phyloP scores from a whole-genome alignment of 2,329 filamentous ascomycete genomes.

The Pseudofabraea citricarpa region DNA sequence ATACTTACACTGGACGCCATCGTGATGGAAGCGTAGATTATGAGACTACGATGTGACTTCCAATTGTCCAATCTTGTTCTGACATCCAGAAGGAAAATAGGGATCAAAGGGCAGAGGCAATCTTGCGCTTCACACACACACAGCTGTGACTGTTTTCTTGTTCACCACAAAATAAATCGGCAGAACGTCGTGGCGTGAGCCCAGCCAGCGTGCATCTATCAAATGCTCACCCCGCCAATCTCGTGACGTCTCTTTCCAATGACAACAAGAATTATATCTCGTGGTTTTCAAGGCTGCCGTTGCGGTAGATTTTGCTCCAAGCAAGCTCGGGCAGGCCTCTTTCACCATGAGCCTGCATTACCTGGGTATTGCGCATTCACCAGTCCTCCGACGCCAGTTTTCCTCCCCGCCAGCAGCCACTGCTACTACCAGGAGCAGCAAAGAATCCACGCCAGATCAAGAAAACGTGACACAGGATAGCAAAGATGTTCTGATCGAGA shows the following conservation, averaged over 20 bases:
- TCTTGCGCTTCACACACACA: too few relatives aligned
- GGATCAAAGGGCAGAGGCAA: background rate
- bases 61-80: constrained; percentile 3
- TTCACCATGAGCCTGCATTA: constrained; percentile 21
- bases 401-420: constrained; percentile 13
- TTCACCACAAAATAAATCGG: background rate
- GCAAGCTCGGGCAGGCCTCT: too few relatives aligned
- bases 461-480: constrained; percentile 23
- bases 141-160: background rate
- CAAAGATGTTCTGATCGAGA: constrained; percentile 27
- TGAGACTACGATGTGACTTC: constrained; percentile 1
- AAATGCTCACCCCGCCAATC: background rate
- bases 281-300: too few relatives aligned
- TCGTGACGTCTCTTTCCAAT: too few relatives aligned
- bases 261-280: too few relatives aligned
- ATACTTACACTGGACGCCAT: constrained; percentile 24
- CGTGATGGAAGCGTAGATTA: constrained; percentile 4
- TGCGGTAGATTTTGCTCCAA: too few relatives aligned
- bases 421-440: background rate
- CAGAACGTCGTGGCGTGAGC: too few relatives aligned
- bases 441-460: constrained; percentile 5
- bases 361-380: constrained; percentile 20
- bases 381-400: constrained; percentile 21
- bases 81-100: constrained; percentile 1
- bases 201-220: background rate